phyloP scores from a whole-genome alignment of 1,284 basidiomycete species.

The Apiotrichum siamense region DNA sequence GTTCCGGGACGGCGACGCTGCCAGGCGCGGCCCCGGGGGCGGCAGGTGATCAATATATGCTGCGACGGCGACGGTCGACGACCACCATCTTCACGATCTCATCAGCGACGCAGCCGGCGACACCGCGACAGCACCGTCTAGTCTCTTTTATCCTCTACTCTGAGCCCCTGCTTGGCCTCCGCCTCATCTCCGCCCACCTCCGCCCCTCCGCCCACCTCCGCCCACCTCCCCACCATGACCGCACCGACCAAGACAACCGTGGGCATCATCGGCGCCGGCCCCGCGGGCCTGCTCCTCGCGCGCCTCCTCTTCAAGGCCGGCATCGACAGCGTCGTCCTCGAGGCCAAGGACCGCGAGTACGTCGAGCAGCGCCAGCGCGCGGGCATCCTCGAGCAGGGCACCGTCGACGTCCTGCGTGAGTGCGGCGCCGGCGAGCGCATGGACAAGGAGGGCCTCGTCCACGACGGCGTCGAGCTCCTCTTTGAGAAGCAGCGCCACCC shows the following conservation, averaged over 20 bases:
- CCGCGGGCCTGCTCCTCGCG: slow-evolving; percentile 17
- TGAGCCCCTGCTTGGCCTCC: too few relatives aligned
- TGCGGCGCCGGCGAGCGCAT: slow-evolving; percentile 13
- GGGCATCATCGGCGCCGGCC: slow-evolving; percentile 19
- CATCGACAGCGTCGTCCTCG: slow-evolving; percentile 15
- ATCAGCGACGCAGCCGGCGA: too few relatives aligned
- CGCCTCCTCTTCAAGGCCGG: slow-evolving; percentile 11
- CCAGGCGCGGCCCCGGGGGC: too few relatives aligned
- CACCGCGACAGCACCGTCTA: too few relatives aligned
- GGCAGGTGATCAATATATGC: too few relatives aligned
- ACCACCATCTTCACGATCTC: too few relatives aligned
- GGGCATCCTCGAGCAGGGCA: slow-evolving; percentile 19
- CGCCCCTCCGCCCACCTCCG: not conserved
- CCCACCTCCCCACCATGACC: not conserved
- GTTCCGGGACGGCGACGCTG: too few relatives aligned
- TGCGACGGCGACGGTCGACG: too few relatives aligned
- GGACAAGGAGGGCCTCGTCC: slow-evolving; percentile 19
- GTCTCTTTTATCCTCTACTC: too few relatives aligned
- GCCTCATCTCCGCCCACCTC: not conserved
- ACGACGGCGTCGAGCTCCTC: slow-evolving; percentile 20
- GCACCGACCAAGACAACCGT: slow-evolving; percentile 16
- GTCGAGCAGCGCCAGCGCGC: slow-evolving; percentile 22
- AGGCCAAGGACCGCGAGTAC: slow-evolving; percentile 21
- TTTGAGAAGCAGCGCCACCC: slow-evolving; percentile 16
- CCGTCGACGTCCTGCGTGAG: slow-evolving; percentile 16